Evolutionary conservation across 768 basidiomycete species (phyloP).

Genomic region (Rhizopogon vinicolor): DNA sequence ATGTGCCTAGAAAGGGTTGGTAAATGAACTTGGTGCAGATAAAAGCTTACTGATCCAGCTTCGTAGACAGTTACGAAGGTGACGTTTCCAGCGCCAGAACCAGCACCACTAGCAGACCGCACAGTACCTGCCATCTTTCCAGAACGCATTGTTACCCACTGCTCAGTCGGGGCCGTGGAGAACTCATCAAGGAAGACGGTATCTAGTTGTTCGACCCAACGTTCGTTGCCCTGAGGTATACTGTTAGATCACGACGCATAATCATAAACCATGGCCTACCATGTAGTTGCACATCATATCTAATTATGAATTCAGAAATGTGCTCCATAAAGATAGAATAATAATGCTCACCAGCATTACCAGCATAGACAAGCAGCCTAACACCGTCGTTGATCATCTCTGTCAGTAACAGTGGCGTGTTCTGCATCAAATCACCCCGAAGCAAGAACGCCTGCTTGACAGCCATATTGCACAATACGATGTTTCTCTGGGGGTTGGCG

Average conservation of each 20-base stretch:
- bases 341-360: slow-evolving; percentile 58
- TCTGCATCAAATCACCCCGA: slow-evolving; percentile 85
- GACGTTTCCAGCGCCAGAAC: slow-evolving; percentile 72
- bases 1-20: slow-evolving; percentile 56
- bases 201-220: slow-evolving; percentile 32
- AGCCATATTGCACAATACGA: slow-evolving; percentile 68
- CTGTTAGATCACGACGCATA: neutral
- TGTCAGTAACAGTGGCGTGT: slow-evolving; percentile 74
- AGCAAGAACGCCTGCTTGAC: slow-evolving; percentile 77
- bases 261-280: slow-evolving; percentile 29
- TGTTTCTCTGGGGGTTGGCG: slow-evolving; percentile 52
- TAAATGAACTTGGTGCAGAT: neutral
- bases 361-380: slow-evolving; percentile 85
- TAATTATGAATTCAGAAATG: slow-evolving; percentile 17
- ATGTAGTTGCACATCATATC: slow-evolving; percentile 91
- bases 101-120: slow-evolving; percentile 61
- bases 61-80: slow-evolving; percentile 76
- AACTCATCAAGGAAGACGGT: slow-evolving; percentile 63
- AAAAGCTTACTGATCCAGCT: slow-evolving; percentile 60
- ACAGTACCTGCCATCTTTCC: slow-evolving; percentile 64
- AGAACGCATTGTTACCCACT: slow-evolving; percentile 51
- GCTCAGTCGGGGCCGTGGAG: slow-evolving; percentile 36
- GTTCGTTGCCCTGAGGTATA: slow-evolving; percentile 38
- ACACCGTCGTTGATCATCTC: slow-evolving; percentile 81
- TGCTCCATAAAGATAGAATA: neutral